phyloP scores from a whole-genome alignment of 495 filamentous ascomycete species.

The Chaetomium tenue region DNA sequence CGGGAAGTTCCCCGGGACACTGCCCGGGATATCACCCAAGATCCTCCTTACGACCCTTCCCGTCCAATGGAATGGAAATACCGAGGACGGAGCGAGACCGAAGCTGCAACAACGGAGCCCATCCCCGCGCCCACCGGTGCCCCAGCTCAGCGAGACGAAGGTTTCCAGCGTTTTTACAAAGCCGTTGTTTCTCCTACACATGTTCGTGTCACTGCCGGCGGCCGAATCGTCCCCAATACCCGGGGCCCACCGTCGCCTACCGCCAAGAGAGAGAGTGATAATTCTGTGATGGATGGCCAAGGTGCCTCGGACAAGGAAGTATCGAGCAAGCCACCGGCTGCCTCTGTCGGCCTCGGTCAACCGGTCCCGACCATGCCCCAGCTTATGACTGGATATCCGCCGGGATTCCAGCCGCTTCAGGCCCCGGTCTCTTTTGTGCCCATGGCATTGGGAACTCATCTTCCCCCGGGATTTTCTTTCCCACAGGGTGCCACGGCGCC shows the following conservation, averaged over 20 bases:
- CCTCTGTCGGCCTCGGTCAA: conserved; percentile 21
- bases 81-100: conserved; percentile 42
- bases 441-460: conserved; percentile 33
- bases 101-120: conserved; percentile 40
- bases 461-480: conserved; percentile 30
- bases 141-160: conserved; percentile 50
- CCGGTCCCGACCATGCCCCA: conserved; percentile 28
- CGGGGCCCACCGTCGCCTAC: conserved; percentile 48
- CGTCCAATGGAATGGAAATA: conserved; percentile 42
- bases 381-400: conserved; percentile 30
- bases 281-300: conserved; percentile 23
- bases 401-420: conserved; percentile 34
- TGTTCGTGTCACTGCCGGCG: conserved; percentile 55
- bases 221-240: conserved; percentile 57
- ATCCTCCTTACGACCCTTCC: conserved; percentile 9
- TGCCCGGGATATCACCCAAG: conserved; percentile 2
- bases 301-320: conserved; percentile 19
- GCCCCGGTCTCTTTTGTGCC: conserved; percentile 33
- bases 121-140: conserved; percentile 47
- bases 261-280: conserved; percentile 43
- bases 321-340: conserved; percentile 23
- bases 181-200: conserved; percentile 56
- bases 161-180: conserved; percentile 56
- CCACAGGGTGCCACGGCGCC: conserved; percentile 21
- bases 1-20: conserved; percentile 6